A percentile compares a stretch with the other conserved stretches of the same genome.
Evolutionary conservation across 805 yeast genomes (phyloP).

Genomic region (Saturnispora diversa): DNA sequence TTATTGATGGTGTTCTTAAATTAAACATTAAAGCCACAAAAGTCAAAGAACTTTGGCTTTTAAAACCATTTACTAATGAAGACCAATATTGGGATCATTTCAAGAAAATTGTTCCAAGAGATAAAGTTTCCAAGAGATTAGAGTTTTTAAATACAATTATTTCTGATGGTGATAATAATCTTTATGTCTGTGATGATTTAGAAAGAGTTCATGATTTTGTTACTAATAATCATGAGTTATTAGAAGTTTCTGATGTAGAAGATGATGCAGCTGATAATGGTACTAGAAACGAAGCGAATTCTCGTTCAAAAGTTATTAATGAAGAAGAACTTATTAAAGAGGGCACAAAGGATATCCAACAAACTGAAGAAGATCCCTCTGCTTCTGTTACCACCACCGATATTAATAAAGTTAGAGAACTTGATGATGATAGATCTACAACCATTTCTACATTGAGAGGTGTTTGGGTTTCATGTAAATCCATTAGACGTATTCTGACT

Average conservation of each 20-base stretch:
- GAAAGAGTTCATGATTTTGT: constrained; percentile 11
- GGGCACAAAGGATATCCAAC: not conserved
- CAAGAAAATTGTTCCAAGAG: constrained; percentile 16
- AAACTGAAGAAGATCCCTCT: too few species aligned
- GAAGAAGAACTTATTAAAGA: not conserved
- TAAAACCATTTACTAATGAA: constrained; percentile 16
- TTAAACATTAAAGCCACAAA: constrained; percentile 13
- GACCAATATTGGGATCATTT: constrained; percentile 18
- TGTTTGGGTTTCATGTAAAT: constrained; percentile 11
- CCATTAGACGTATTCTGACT: constrained; percentile 15
- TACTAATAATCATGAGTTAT: constrained; percentile 5
- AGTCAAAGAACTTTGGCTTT: constrained; percentile 12
- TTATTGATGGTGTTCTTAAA: not conserved
- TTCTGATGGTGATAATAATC: constrained; percentile 20
- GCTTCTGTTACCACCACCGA: not conserved
- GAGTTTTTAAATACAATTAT: constrained; percentile 18
- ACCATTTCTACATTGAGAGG: constrained; percentile 12
- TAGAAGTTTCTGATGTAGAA: constrained; percentile 13
- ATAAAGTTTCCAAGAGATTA: constrained; percentile 14
- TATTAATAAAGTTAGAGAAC: not conserved
- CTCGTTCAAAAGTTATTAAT: not conserved
- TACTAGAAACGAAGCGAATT: too few species aligned
- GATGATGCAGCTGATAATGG: not conserved
- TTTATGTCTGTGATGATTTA: constrained; percentile 17
- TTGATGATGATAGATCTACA: constrained; percentile 8